These are phyloP conservation scores for Fusarium goolgardi DNA, from an alignment of 2,329 filamentous ascomycete species.

Conservation along the genomic window DNA sequence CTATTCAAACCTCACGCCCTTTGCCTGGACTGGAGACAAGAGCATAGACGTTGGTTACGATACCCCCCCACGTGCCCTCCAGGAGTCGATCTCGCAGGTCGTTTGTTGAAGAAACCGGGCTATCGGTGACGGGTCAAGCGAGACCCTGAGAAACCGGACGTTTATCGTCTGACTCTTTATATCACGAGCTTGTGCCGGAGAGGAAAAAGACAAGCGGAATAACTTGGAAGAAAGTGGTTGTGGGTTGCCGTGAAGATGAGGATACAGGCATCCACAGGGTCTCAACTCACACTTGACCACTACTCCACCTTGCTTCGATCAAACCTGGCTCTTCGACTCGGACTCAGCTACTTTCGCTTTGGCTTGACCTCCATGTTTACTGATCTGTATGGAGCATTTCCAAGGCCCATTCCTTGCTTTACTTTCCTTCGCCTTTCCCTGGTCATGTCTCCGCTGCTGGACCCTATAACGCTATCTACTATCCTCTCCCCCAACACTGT, in stretches of 20 bases:
- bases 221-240: slow-evolving; percentile 22
- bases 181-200: slow-evolving; percentile 26
- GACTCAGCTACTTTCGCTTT: slow-evolving; percentile 33
- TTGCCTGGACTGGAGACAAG: slow-evolving; percentile 15
- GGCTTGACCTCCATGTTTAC: slow-evolving; percentile 35
- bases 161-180: slow-evolving; percentile 43
- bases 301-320: slow-evolving; percentile 24
- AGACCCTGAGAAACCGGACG: slow-evolving; percentile 34
- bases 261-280: slow-evolving; percentile 14
- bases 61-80: slow-evolving; percentile 44
- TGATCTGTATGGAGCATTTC: slow-evolving; percentile 27
- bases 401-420: slow-evolving; percentile 28
- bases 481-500: slow-evolving; percentile 33
- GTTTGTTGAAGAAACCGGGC: slow-evolving; percentile 19
- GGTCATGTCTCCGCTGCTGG: slow-evolving; percentile 23
- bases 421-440: slow-evolving; percentile 13
- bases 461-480: slow-evolving; percentile 29
- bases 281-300: slow-evolving; percentile 33
- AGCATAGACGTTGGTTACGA: slow-evolving; percentile 23
- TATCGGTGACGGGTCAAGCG: slow-evolving; percentile 41
- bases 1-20: slow-evolving; percentile 23
- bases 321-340: slow-evolving; percentile 16
- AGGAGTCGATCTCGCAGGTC: slow-evolving; percentile 39
- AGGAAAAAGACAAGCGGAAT: slow-evolving; percentile 22
- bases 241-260: slow-evolving; percentile 17